Percentiles rank a stretch among this genome's conserved stretches.
Evolutionary conservation across 225 moss, liverwort and hornwort genomes (phyloP).

Genomic region (Bryoerythrophyllum caledonicum): DNA sequence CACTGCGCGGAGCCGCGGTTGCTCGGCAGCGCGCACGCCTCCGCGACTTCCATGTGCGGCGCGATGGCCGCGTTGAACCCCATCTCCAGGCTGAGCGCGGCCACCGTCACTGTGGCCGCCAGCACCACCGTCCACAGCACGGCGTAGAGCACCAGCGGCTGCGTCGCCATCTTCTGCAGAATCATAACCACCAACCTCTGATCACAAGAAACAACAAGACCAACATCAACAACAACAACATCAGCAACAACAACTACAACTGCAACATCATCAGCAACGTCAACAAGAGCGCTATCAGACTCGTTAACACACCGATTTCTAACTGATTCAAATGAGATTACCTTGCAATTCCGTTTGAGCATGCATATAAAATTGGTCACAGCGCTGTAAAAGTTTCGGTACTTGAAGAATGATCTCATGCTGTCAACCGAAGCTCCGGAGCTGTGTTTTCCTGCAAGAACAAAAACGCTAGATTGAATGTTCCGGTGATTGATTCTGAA

Average conservation of each 20-base stretch:
- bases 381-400: slow-evolving; percentile 24
- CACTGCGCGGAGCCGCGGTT: slow-evolving; percentile 49
- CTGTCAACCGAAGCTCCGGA: slow-evolving; percentile 27
- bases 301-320: too few relatives aligned
- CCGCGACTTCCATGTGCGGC: slow-evolving; percentile 48
- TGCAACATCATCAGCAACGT: too few relatives aligned
- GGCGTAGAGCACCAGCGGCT: slow-evolving; percentile 51
- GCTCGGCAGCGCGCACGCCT: slow-evolving; percentile 57
- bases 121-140: slow-evolving; percentile 63
- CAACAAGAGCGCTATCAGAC: too few relatives aligned
- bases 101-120: slow-evolving; percentile 53
- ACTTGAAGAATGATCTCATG: slow-evolving; percentile 38
- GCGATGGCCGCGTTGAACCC: slow-evolving; percentile 49
- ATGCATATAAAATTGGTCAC: slow-evolving; percentile 22
- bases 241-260: too few relatives aligned
- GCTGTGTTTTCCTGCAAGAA: slow-evolving; percentile 31
- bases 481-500: too few relatives aligned
- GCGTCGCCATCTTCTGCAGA: slow-evolving; percentile 44
- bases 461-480: slow-evolving; percentile 14
- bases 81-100: slow-evolving; percentile 63
- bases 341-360: slow-evolving; percentile 45
- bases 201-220: slow-evolving; percentile 21
- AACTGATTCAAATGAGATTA: slow-evolving; percentile 6
- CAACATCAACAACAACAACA: not conserved
- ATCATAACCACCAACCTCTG: slow-evolving; percentile 41